A percentile compares a stretch with the other conserved stretches of the same genome.
phyloP scores from a whole-genome alignment of 2,329 filamentous ascomycete genomes.

The Grosmannia serpens region DNA sequence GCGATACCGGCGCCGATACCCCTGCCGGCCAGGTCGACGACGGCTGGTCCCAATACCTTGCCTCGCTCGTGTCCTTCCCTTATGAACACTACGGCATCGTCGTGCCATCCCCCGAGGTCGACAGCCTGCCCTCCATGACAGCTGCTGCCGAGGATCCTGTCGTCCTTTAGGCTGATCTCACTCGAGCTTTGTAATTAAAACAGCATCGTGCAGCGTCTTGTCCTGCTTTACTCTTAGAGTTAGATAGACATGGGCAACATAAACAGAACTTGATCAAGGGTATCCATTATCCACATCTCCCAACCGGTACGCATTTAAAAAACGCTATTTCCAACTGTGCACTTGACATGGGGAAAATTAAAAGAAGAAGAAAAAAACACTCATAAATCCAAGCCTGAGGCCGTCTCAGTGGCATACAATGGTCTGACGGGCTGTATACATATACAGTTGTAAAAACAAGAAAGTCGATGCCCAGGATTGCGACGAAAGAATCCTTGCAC shows the following conservation, averaged over 20 bases:
- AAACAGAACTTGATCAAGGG: neutral
- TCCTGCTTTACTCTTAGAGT: neutral
- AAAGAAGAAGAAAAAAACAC: neutral
- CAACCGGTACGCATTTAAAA: neutral
- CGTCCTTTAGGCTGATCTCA: conserved; percentile 8
- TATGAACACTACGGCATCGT: conserved; percentile 48
- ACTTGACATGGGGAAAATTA: neutral
- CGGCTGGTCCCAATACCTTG: conserved; percentile 48
- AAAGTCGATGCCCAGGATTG: neutral
- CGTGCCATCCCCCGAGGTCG: conserved; percentile 31
- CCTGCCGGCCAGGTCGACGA: conserved; percentile 46
- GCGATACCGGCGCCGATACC: conserved; percentile 36
- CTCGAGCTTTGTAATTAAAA: neutral
- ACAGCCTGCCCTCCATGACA: conserved; percentile 31
- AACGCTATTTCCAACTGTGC: neutral
- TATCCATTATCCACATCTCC: neutral
- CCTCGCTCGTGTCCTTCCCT: conserved; percentile 41
- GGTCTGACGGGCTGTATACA: neutral
- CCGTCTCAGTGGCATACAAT: neutral
- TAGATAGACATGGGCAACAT: neutral
- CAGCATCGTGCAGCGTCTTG: neutral
- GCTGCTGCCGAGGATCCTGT: conserved; percentile 17
- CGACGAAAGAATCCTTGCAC: too few species aligned
- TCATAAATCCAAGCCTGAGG: neutral
- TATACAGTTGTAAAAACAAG: neutral